These are phyloP conservation scores for Aspergillus carbonarius DNA, from an alignment of 2,329 filamentous ascomycete species.

Conservation along the genomic window DNA sequence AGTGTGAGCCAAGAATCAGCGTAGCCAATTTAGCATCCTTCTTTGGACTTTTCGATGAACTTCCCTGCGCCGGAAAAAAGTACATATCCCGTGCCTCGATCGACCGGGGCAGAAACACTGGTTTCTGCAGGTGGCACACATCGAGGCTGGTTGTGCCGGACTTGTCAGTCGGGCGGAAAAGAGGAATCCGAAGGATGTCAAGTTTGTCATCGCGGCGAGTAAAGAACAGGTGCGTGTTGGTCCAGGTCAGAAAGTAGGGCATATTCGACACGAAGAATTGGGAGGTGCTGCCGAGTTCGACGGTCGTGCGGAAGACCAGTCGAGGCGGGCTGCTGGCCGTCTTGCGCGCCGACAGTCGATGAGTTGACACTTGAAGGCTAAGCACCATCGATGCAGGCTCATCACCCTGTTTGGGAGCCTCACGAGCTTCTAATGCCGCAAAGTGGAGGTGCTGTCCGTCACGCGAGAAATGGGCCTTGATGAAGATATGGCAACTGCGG, in stretches of 20 bases:
- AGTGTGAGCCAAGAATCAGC: background rate
- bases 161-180: background rate
- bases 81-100: background rate
- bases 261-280: background rate
- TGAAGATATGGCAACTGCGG: conserved; percentile 3
- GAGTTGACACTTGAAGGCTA: background rate
- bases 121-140: background rate
- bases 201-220: background rate
- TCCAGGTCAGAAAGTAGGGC: conserved; percentile 7
- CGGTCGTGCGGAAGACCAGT: background rate
- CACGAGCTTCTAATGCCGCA: conserved; percentile 1
- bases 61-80: conserved; percentile 1
- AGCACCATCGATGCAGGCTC: background rate
- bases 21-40: background rate
- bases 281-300: background rate
- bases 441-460: conserved; percentile 5
- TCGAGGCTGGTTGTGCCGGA: background rate
- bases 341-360: conserved; percentile 6
- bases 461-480: background rate
- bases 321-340: conserved; percentile 1
- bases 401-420: background rate
- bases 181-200: background rate
- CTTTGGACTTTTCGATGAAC: background rate
- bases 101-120: background rate
- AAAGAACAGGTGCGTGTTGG: conserved; percentile 2